Evolutionary conservation across 345 rosid species (phyloP).

Genomic region (Boechera divaricarpa): DNA sequence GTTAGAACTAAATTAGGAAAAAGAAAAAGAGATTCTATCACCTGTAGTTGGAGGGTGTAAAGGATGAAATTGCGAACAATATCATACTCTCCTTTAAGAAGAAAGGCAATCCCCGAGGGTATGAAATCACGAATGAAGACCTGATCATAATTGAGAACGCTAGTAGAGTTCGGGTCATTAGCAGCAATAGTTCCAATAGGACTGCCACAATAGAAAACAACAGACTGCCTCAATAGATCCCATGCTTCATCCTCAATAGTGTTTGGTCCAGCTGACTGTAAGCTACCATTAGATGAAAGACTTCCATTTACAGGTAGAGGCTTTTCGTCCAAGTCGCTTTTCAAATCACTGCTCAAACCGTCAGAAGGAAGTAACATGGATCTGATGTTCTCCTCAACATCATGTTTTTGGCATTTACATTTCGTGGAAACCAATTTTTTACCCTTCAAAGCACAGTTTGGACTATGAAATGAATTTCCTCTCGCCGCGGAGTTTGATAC

Average conservation of each 20-base stretch:
- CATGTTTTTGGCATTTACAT: constrained; percentile 65
- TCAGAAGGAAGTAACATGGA: constrained; percentile 47
- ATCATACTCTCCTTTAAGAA: constrained; percentile 90
- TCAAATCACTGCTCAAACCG: constrained; percentile 39
- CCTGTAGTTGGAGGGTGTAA: constrained; percentile 96
- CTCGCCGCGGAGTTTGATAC: constrained; percentile 18
- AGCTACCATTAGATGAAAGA: constrained; percentile 45
- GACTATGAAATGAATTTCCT: constrained; percentile 24
- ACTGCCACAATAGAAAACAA: constrained; percentile 82
- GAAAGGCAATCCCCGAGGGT: constrained; percentile 93
- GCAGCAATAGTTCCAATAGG: constrained; percentile 97
- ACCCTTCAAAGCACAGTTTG: constrained; percentile 15
- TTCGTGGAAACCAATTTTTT: constrained; percentile 38
- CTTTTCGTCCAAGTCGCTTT: constrained; percentile 42
- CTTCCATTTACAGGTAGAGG: constrained; percentile 46
- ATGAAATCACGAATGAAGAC: constrained; percentile 94
- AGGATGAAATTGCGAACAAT: constrained; percentile 90
- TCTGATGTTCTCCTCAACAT: constrained; percentile 50
- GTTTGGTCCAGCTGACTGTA: constrained; percentile 44
- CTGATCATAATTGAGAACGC: constrained; percentile 81
- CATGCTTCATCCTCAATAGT: constrained; percentile 88
- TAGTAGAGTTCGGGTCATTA: constrained; percentile 72
- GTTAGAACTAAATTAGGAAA: neutral
- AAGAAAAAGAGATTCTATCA: constrained; percentile 36
- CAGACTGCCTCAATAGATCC: constrained; percentile 70